Evolutionary conservation across 2,329 filamentous ascomycete species (phyloP).

Genomic region (Mariannaea elegans): DNA sequence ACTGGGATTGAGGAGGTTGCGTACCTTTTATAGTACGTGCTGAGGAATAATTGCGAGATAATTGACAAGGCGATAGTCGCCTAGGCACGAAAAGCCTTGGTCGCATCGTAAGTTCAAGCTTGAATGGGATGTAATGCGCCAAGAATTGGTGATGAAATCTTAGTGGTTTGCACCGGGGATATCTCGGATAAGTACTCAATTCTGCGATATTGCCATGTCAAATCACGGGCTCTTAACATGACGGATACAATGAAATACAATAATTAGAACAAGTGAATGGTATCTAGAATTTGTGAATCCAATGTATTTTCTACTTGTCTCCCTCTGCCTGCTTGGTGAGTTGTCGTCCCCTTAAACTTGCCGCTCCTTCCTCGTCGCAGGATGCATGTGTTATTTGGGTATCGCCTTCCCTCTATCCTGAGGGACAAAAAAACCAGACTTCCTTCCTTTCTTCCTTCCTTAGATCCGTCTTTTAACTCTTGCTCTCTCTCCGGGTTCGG

Average conservation of each 20-base stretch:
- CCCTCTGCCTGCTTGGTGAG: conserved; percentile 11
- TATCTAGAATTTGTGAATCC: background rate
- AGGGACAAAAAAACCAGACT: conserved; percentile 20
- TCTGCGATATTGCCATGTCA: too few relatives aligned
- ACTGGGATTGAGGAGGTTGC: background rate
- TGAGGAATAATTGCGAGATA: conserved; percentile 37
- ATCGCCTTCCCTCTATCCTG: conserved; percentile 39
- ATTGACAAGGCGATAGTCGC: background rate
- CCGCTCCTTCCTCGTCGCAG: conserved; percentile 20
- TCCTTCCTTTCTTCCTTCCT: conserved; percentile 15
- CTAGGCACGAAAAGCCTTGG: conserved; percentile 3
- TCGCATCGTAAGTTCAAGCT: conserved; percentile 28
- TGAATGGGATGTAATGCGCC: background rate
- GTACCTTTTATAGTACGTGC: conserved; percentile 41
- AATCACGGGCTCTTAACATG: too few relatives aligned
- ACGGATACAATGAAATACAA: too few relatives aligned
- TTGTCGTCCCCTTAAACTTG: conserved; percentile 5
- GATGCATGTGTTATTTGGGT: conserved; percentile 34
- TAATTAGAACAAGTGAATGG: background rate
- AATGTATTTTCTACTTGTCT: conserved; percentile 10
- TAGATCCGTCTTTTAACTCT: conserved; percentile 14
- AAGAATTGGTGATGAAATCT: conserved; percentile 28
- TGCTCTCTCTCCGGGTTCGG: background rate
- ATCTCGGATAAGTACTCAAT: conserved; percentile 26
- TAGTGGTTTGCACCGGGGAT: conserved; percentile 36